Base-by-base conservation (phyloP, 495 filamentous ascomycete genomes). In the Sabuloglossum arenarium region DNA sequence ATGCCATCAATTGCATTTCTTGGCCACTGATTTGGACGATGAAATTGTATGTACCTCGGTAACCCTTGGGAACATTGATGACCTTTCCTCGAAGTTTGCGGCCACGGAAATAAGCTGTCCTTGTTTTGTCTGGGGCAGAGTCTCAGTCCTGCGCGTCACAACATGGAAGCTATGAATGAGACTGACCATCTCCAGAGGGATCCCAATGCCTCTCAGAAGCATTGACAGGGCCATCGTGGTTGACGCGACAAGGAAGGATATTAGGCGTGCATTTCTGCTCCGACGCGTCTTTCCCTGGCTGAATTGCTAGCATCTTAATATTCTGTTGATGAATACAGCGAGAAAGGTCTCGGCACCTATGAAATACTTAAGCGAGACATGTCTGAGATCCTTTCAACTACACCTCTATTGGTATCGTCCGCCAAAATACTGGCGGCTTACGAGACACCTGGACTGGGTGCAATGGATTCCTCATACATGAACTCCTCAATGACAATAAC, bases 201-300 rank as follows among this genome's bases (percentile, higher is more conserved):
- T 65, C 69, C 90, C 90, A 97, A 61, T 86, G 86, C n/a, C 80
- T 71, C 31, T 77, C 61, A 5, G 77, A 69, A 1, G 80, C 75
- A 16, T 80, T 73, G 50, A 88, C 71, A 11, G 79, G 69, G 6
- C 90, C 90, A 63, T 84, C 76, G 64, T 93, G 80, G 61, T 90
- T 75, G 61, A 97, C 79, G 54, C 76, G 75, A 62, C 88, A 94
- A 6, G 90, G 90, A 21, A 97, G 76, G 42, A 97, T 70, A 66
- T 97, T 84, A 0, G 86, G 81, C 1, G 74, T 82, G 57, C 74
- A 75, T 61, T 75, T 75, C 19, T 28, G 49, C 39, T 61, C 27
- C 25, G 34, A 34, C 19, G 29, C 14, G 9, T 50, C 6, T 4
- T 45, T 29, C 19, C 14, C 49, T 29, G 31, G 19, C 43, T 56